phyloP scores from a whole-genome alignment of 768 basidiomycete species.

The Xerocomellus dryophilus region DNA sequence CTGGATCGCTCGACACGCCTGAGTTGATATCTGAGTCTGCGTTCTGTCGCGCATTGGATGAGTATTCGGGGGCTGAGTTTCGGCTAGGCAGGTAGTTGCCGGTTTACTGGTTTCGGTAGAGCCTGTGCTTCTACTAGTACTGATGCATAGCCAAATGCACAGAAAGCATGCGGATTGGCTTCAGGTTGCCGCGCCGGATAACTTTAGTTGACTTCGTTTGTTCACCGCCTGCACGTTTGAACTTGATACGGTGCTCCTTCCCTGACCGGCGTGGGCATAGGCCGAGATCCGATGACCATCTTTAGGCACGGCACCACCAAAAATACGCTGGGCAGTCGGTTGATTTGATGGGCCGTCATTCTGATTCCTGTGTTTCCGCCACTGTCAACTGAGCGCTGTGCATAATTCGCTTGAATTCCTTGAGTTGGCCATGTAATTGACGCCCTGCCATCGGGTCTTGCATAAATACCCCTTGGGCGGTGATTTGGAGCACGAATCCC shows the following conservation, averaged over 20 bases:
- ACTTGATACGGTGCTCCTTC: neutral
- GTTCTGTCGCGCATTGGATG: slow-evolving; percentile 70
- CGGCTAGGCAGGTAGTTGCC: slow-evolving; percentile 65
- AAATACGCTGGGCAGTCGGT: neutral
- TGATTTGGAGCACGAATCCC: neutral
- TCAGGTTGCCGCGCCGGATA: neutral
- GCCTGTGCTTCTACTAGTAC: neutral
- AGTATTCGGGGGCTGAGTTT: slow-evolving; percentile 72
- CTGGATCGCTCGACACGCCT: neutral
- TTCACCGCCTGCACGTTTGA: neutral
- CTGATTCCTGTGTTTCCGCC: neutral
- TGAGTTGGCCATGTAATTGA: neutral
- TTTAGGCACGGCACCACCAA: neutral
- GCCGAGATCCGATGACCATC: neutral
- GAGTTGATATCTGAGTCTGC: slow-evolving; percentile 47
- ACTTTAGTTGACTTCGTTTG: neutral
- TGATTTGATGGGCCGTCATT: neutral
- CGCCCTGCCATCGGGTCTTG: neutral
- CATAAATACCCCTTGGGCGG: slow-evolving; percentile 24
- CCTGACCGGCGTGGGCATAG: neutral
- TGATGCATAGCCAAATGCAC: neutral
- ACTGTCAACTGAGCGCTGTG: neutral
- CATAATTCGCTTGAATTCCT: neutral
- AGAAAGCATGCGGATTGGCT: neutral
- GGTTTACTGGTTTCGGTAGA: slow-evolving; percentile 3